These are phyloP conservation scores for Aeminium ludgeri DNA, from an alignment of 495 filamentous ascomycete genomes.

Conservation along the genomic window DNA sequence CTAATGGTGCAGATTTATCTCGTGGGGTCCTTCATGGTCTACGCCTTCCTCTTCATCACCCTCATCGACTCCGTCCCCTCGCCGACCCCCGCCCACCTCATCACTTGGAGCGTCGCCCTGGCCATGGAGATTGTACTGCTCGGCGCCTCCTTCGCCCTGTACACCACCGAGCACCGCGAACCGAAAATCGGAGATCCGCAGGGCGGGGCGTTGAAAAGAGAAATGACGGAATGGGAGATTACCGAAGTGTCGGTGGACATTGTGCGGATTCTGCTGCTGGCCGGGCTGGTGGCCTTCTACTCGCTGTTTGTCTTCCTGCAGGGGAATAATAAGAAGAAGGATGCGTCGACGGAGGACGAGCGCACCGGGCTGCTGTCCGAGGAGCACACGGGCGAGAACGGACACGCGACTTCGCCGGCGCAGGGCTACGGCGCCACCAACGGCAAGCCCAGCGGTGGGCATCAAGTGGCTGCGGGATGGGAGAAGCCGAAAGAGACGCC, in stretches of 20 bases:
- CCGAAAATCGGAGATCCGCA: constrained; percentile 37
- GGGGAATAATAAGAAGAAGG: constrained; percentile 19
- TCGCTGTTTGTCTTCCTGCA: constrained; percentile 31
- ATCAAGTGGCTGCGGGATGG: constrained; percentile 37
- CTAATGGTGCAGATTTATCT: constrained; percentile 51
- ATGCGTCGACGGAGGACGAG: constrained; percentile 30
- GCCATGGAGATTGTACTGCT: constrained; percentile 54
- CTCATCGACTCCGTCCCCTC: constrained; percentile 61
- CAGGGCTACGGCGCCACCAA: constrained; percentile 35
- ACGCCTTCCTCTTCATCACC: constrained; percentile 56
- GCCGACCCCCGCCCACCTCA: constrained; percentile 53
- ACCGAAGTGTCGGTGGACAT: constrained; percentile 41
- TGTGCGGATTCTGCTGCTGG: constrained; percentile 42
- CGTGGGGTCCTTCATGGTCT: constrained; percentile 59
- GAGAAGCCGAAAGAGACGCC: constrained; percentile 48
- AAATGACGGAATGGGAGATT: constrained; percentile 49
- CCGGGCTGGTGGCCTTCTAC: constrained; percentile 43
- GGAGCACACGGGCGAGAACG: constrained; percentile 28
- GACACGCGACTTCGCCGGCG: constrained; percentile 26
- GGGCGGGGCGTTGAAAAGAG: constrained; percentile 26
- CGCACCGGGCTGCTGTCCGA: constrained; percentile 32
- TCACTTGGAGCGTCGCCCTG: constrained; percentile 54
- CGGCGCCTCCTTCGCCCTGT: constrained; percentile 42
- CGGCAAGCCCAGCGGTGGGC: constrained; percentile 14
- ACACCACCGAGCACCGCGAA: constrained; percentile 42